Evolutionary conservation across 2,329 filamentous ascomycete genomes (phyloP), one percentile per base, ranked within the genome.

Genomic region (Clonostachys rosea): DNA sequence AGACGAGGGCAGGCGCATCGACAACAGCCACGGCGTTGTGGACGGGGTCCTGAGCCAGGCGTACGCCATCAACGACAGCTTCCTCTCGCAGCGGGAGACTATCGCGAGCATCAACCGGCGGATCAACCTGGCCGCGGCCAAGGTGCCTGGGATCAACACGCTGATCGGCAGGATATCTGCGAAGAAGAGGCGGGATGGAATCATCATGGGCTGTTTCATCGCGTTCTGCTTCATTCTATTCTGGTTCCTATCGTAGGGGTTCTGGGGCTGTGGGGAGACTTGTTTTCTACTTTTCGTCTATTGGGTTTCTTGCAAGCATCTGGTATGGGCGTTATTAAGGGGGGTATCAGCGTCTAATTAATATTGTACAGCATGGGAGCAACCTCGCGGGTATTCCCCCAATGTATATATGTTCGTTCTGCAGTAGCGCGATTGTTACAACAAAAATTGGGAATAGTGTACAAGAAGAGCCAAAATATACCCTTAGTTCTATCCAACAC

Each of bases 31-130:
- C 68, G 87, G 83, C 56, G 84, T 95, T 75, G 86, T 90, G 43
- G 94, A 99, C 65, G 87, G 82, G 52, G 91, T 99, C 34, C 76
- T 99, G 50, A 91, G 87, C 62, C 94, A 97, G 73, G 94, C 94
- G 8, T 99, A 99, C 69, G 91, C 92, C 11, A 90, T 97, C 46
- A 95, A 96, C 63, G 91, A 97, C 70, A 91, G 78, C 65, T 97
- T 99, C 64, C 77, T 81, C 13, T 60, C 91, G 47, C 94, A 99
- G 74, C 78, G 91, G 51, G 91, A 97, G 74, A 92, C 87, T 24
- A 69, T 99, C 52, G 81, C 86, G 41, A 95, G 81, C 65, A 92
- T 99, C 60, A 95, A 96, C 66, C 77, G 92, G 52, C 79, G 92
- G 52, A 97, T 99, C 65, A 91, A 89, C 5, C 76, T 87, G 34